Percentiles rank a stretch among this genome's conserved stretches.
Evolutionary conservation across 2,329 filamentous ascomycete species (phyloP).

Genomic region (Colletotrichum sansevieriae): DNA sequence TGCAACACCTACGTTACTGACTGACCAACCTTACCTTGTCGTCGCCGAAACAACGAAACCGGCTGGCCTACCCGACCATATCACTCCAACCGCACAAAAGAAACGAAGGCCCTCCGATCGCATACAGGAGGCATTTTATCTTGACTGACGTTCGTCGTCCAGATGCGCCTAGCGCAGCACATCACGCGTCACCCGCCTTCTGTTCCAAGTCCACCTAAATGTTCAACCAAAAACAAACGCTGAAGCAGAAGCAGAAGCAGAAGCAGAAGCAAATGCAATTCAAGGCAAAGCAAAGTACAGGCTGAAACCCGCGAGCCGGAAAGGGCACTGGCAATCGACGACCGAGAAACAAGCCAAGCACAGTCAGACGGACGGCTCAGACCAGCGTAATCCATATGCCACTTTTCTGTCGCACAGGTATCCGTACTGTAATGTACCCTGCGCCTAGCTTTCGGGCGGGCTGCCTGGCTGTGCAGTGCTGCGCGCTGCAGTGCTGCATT

Average conservation of each 20-base stretch:
- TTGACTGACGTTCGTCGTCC: slow-evolving; percentile 3
- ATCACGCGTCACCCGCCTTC: slow-evolving; percentile 14
- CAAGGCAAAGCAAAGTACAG: slow-evolving; percentile 22
- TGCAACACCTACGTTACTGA: too few species aligned
- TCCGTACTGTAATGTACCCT: slow-evolving; percentile 36
- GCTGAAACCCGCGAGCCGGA: slow-evolving; percentile 28
- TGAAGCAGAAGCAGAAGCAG: too few species aligned
- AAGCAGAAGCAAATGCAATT: background rate
- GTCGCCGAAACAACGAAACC: slow-evolving; percentile 6
- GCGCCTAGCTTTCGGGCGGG: slow-evolving; percentile 10
- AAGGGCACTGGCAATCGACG: slow-evolving; percentile 22
- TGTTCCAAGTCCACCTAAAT: background rate
- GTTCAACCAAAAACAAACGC: too few species aligned
- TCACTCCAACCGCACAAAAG: slow-evolving; percentile 17
- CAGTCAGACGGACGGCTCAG: slow-evolving; percentile 21
- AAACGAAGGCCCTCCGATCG: slow-evolving; percentile 24
- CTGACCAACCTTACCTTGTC: slow-evolving; percentile 1
- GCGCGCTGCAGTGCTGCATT: slow-evolving; percentile 5
- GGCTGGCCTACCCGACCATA: slow-evolving; percentile 22
- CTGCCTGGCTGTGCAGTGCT: slow-evolving; percentile 14
- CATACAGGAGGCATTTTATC: slow-evolving; percentile 13
- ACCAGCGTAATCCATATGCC: slow-evolving; percentile 6
- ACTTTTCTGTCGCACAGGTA: slow-evolving; percentile 28
- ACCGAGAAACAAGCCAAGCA: slow-evolving; percentile 17
- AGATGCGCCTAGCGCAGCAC: slow-evolving; percentile 9